These are phyloP conservation scores for Linnemannia elongata DNA, from an alignment of 192 early-diverging fungal species.

Conservation along the genomic window DNA sequence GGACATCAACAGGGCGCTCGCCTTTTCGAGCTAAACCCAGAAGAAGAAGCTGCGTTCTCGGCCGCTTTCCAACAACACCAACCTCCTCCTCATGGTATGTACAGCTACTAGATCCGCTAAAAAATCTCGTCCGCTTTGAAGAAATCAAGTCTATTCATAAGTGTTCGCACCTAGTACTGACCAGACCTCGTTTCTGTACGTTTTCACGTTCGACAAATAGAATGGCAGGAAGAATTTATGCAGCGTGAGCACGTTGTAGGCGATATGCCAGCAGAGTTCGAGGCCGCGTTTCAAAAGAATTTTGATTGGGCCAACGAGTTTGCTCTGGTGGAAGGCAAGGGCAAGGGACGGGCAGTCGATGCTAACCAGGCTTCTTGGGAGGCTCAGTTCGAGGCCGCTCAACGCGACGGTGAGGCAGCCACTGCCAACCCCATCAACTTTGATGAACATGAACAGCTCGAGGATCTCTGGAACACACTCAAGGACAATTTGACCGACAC, in stretches of 20 bases:
- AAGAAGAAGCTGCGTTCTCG: conserved; percentile 66
- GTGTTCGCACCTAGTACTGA: not conserved
- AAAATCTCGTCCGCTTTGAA: not conserved
- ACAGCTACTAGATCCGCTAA: not conserved
- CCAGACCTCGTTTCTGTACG: not conserved
- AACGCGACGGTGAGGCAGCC: conserved; percentile 57
- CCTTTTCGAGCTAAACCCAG: conserved; percentile 63
- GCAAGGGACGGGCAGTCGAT: conserved; percentile 61
- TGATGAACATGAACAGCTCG: conserved; percentile 64
- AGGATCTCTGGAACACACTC: conserved; percentile 67
- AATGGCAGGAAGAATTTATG: conserved; percentile 69
- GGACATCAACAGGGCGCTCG: conserved; percentile 41
- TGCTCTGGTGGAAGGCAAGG: conserved; percentile 71
- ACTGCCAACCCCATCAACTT: conserved; percentile 56
- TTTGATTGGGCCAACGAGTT: conserved; percentile 87
- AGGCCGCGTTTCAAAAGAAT: conserved; percentile 70
- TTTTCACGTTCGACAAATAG: conserved; percentile 10
- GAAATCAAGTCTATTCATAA: not conserved
- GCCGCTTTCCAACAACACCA: conserved; percentile 59
- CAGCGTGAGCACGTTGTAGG: conserved; percentile 56
- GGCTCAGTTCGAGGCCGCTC: conserved; percentile 68
- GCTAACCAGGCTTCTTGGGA: conserved; percentile 67
- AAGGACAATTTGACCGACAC: conserved; percentile 50
- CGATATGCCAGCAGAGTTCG: conserved; percentile 67
- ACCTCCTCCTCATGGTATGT: conserved; percentile 43